phyloP scores from a whole-genome alignment of 2,329 filamentous ascomycete genomes.

The Arthrobotrys pseudoclavata region DNA sequence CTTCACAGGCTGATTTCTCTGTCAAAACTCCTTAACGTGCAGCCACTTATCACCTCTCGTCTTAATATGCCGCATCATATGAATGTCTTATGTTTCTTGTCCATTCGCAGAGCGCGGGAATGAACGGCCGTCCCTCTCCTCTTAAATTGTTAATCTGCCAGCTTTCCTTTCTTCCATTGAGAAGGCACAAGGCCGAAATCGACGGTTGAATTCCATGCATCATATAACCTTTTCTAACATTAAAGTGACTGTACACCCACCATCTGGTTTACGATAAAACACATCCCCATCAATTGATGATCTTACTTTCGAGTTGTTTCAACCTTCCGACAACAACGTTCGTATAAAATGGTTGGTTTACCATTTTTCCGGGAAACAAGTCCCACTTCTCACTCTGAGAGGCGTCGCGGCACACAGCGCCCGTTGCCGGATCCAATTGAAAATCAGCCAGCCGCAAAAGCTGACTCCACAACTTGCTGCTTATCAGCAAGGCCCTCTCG shows the following conservation, averaged over 20 bases:
- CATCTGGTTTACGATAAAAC: too few species aligned
- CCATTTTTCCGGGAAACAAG: neutral
- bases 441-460: neutral
- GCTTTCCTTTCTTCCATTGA: neutral
- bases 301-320: conserved; percentile 10
- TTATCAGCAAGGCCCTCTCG: conserved; percentile 21
- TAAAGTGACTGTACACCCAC: neutral
- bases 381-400: neutral
- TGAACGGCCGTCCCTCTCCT: neutral
- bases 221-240: neutral
- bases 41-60: conserved; percentile 44
- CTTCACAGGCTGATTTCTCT: conserved; percentile 40
- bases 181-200: neutral
- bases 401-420: conserved; percentile 38
- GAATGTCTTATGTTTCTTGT: conserved; percentile 1
- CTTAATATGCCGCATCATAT: conserved; percentile 49
- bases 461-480: conserved; percentile 14
- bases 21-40: conserved; percentile 48
- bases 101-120: neutral
- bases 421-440: conserved; percentile 14
- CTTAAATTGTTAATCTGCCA: conserved; percentile 23
- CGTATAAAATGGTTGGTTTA: neutral
- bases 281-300: conserved; percentile 6
- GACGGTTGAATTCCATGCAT: conserved; percentile 18
- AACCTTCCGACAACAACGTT: neutral